phyloP scores from a whole-genome alignment of 768 basidiomycete genomes.

The Boletus reticulatus region DNA sequence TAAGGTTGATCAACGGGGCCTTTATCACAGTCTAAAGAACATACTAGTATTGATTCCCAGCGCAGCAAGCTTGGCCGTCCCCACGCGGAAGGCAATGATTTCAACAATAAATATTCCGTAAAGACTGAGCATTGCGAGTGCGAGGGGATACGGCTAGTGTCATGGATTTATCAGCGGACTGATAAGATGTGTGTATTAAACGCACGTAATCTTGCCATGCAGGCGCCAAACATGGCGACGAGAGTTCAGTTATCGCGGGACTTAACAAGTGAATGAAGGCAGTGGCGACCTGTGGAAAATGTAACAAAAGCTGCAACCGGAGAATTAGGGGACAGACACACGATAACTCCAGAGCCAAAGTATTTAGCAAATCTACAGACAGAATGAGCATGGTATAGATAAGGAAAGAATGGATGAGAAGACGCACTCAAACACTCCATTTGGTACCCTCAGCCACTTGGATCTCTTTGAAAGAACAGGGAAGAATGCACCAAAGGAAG shows the following conservation, averaged over 20 bases:
- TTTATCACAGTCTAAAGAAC: conserved; percentile 5
- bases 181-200: not conserved
- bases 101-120: conserved; percentile 85
- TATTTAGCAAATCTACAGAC: conserved; percentile 73
- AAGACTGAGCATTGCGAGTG: conserved; percentile 76
- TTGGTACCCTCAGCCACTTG: conserved; percentile 39
- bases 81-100: conserved; percentile 84
- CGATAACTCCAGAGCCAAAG: conserved; percentile 89
- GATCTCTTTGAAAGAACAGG: conserved; percentile 62
- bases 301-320: not conserved
- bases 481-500: conserved; percentile 62
- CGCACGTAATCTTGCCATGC: conserved; percentile 77
- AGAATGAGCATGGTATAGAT: conserved; percentile 1
- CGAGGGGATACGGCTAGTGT: conserved; percentile 75
- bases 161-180: not conserved
- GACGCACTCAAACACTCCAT: conserved; percentile 63
- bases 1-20: not conserved
- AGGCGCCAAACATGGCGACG: conserved; percentile 63
- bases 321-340: conserved; percentile 41
- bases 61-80: conserved; percentile 64
- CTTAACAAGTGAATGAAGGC: conserved; percentile 83
- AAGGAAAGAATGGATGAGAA: not conserved
- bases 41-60: conserved; percentile 64
- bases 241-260: conserved; percentile 71
- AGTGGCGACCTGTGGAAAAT: conserved; percentile 67